Conservation (phyloP, 2,329 filamentous ascomycete genomes). For the Penicillium sp. region DNA sequence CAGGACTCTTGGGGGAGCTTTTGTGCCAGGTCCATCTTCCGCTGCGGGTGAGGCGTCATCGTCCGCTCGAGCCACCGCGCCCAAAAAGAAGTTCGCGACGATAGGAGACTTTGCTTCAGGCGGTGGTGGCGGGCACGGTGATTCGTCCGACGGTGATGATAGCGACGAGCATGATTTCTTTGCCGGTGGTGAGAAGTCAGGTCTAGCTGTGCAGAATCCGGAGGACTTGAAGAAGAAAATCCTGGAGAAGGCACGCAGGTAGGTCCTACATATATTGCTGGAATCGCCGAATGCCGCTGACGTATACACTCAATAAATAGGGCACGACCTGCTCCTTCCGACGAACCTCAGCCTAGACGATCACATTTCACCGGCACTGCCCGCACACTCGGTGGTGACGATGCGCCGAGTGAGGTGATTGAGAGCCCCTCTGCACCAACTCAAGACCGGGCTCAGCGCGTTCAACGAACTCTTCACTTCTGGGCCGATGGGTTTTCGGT, state of each 20-base stretch:
- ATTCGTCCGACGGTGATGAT: slow-evolving; percentile 51
- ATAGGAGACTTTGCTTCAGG: slow-evolving; percentile 43
- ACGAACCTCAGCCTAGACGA: slow-evolving; percentile 43
- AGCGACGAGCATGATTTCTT: slow-evolving; percentile 57
- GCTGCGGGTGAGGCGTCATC: slow-evolving; percentile 31
- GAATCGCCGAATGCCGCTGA: neutral
- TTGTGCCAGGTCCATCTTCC: slow-evolving; percentile 30
- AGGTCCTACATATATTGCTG: slow-evolving; percentile 1
- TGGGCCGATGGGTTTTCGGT: slow-evolving; percentile 65
- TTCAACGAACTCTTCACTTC: slow-evolving; percentile 59
- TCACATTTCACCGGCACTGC: slow-evolving; percentile 58
- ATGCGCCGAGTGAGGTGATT: slow-evolving; percentile 56
- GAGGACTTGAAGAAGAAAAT: slow-evolving; percentile 53
- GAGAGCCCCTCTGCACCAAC: slow-evolving; percentile 48
- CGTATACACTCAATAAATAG: slow-evolving; percentile 20
- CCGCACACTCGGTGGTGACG: slow-evolving; percentile 63
- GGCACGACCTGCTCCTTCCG: slow-evolving; percentile 33
- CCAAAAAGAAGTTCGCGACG: slow-evolving; percentile 48
- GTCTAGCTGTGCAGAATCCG: slow-evolving; percentile 64
- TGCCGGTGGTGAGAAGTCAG: slow-evolving; percentile 64
- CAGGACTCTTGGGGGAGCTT: slow-evolving; percentile 33
- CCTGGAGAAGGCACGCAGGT: slow-evolving; percentile 46
- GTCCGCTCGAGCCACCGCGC: slow-evolving; percentile 26
- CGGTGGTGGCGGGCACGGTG: slow-evolving; percentile 37
- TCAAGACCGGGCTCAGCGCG: slow-evolving; percentile 47